Conservation (phyloP, 441 rosid genomes). For the Adansonia rubrostipa region DNA sequence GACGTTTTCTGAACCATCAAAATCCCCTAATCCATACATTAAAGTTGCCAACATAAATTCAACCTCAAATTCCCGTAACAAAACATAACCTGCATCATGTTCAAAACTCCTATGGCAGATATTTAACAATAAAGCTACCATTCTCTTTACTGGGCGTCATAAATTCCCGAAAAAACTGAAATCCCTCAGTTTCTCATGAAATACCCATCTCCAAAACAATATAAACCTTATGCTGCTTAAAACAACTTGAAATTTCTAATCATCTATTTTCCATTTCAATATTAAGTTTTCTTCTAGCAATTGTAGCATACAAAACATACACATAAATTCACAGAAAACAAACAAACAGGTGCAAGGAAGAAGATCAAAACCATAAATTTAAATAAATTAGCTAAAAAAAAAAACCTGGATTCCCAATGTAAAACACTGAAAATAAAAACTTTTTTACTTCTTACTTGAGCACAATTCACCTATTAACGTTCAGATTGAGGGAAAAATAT, state of each 20-base stretch:
- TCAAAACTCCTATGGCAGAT: background rate
- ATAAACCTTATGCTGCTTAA: background rate
- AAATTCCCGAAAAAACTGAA: background rate
- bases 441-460: background rate
- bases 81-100: background rate
- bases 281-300: constrained; percentile 11
- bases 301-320: background rate
- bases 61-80: background rate
- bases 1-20: background rate
- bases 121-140: background rate
- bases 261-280: constrained; percentile 11
- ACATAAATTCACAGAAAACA: background rate
- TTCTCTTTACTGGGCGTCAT: constrained; percentile 5
- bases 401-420: background rate
- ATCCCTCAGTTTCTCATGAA: background rate
- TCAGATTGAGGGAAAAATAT: background rate
- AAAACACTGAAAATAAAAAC: background rate
- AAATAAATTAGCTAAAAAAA: background rate
- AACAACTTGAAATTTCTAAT: background rate
- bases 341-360: background rate
- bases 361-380: constrained; percentile 7
- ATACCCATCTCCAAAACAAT: background rate
- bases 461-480: background rate
- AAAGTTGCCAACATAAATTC: background rate
- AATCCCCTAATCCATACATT: constrained; percentile 4